A percentile compares a stretch with the other conserved stretches of the same genome.
phyloP scores from a whole-genome alignment of 345 rosid species.

The Euphorbia lathyris region DNA sequence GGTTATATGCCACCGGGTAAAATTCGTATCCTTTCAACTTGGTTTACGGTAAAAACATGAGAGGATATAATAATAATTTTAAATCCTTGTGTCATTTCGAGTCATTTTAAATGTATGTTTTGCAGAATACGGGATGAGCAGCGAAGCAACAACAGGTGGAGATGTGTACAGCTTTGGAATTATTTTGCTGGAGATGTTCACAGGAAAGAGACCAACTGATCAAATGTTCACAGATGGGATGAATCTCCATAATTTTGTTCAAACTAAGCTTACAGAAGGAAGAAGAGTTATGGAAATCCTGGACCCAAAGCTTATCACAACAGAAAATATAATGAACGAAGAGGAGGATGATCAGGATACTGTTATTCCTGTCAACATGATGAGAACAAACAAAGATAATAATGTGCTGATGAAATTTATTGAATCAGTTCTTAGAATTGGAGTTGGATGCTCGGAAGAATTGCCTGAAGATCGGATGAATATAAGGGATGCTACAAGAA shows the following conservation, averaged over 20 bases:
- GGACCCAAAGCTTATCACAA: not conserved
- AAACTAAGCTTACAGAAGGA: not conserved
- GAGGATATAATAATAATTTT: no score
- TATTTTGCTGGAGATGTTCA: not conserved
- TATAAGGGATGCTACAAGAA: not conserved
- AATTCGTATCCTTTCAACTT: no score
- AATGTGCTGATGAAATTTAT: not conserved
- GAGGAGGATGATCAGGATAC: no score
- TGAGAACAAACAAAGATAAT: no score
- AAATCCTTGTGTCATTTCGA: no score
- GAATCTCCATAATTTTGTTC: not conserved
- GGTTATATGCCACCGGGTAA: constrained; percentile 19
- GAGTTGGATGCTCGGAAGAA: not conserved
- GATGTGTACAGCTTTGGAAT: constrained; percentile 4
- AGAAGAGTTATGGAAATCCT: not conserved
- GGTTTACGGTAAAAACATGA: not conserved
- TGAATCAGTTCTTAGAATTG: not conserved
- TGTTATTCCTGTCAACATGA: no score
- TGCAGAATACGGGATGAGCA: constrained; percentile 2
- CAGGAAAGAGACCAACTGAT: constrained; percentile 6
- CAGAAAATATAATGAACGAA: not conserved
- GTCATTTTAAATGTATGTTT: not conserved
- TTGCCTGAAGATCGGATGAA: not conserved
- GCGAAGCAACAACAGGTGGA: not conserved
- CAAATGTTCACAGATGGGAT: not conserved